These are phyloP conservation scores for Ilyonectria robusta DNA, from an alignment of 2,329 filamentous ascomycete species.

Conservation along the genomic window DNA sequence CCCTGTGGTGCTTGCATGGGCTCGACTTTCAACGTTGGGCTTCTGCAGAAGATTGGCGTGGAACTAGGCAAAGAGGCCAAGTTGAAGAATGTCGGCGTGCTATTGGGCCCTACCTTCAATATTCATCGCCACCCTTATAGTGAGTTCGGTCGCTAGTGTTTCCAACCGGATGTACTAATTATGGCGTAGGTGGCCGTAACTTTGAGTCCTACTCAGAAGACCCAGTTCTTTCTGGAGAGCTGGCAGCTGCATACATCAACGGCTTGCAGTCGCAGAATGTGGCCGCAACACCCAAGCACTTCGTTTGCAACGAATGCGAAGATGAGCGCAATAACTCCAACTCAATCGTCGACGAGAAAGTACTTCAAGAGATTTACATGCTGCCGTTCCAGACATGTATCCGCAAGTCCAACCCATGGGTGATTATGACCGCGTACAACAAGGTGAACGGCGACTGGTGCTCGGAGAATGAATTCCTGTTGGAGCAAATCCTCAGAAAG, in stretches of 20 bases:
- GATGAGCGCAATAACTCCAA: slow-evolving; percentile 37
- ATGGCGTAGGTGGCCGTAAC: slow-evolving; percentile 53
- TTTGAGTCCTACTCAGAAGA: slow-evolving; percentile 62
- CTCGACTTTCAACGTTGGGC: slow-evolving; percentile 72
- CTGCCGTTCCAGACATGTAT: slow-evolving; percentile 59
- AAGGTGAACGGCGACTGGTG: slow-evolving; percentile 40
- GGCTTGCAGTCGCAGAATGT: slow-evolving; percentile 57
- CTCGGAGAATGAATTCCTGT: slow-evolving; percentile 25
- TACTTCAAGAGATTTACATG: slow-evolving; percentile 54
- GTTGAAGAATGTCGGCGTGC: slow-evolving; percentile 76
- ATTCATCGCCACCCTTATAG: slow-evolving; percentile 38
- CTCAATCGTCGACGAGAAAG: slow-evolving; percentile 37
- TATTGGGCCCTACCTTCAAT: slow-evolving; percentile 73
- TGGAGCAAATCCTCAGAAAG: no score
- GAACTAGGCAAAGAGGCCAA: slow-evolving; percentile 66
- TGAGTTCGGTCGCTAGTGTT: slow-evolving; percentile 54
- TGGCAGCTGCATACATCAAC: slow-evolving; percentile 57
- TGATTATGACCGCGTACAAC: slow-evolving; percentile 38
- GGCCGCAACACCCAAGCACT: slow-evolving; percentile 60
- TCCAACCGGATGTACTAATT: background rate
- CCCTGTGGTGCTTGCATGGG: slow-evolving; percentile 57
- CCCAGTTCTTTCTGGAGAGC: slow-evolving; percentile 57
- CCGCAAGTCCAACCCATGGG: slow-evolving; percentile 70
- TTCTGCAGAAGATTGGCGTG: slow-evolving; percentile 68
- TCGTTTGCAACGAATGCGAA: slow-evolving; percentile 56